Base-by-base conservation (phyloP, 345 rosid species). In the Passiflora organensis region DNA sequence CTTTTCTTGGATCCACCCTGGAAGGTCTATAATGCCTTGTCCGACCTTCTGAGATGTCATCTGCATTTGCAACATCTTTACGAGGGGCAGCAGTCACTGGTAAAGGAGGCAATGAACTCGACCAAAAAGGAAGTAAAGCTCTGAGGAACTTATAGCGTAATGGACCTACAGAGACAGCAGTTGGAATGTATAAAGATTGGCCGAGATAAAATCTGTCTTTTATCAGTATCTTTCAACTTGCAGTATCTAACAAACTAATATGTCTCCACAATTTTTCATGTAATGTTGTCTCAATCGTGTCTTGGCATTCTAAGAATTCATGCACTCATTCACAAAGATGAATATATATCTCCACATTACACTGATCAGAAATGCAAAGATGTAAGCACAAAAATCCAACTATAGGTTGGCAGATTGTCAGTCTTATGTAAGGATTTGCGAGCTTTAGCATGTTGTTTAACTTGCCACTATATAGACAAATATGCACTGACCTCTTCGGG, bases 111-210 rank as follows among this genome's bases (percentile, higher is more conserved):
- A 94, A 78, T 67, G 99, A 78, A 80, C 80, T 89, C 64, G 97
- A 89, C 97, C 99, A 94, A 74, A 94, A 94, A 16, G 99, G 97
- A 64, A 94, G 80, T 79, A 94, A 72, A 38, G 96, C 89, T 59
- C 97, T 78, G 49, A 93, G 81, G 76, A 93, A 84, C 80, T 89
- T 89, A 59, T 86, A 85, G 63, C 77, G 89, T 34, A 89, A 75
- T 54, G 99, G 78, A 61, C 97, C 97, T 93, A 74, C 61, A 73
- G 63, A 42, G 45, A 16, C 22, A 64, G 24, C 48, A 44, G 55
- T 11, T 50, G 23, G 10, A 68, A 23, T 61, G 49, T 11, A n/a
- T n/a, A 15, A 44, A 44, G 5, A 19, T 37, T 48, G 20, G 18
- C 48, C n/a, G 13, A 21, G 15, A 51, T 12, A 13, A n/a, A 50